phyloP scores from a whole-genome alignment of 2,329 filamentous ascomycete species.

The Phialemonium atrogriseum region DNA sequence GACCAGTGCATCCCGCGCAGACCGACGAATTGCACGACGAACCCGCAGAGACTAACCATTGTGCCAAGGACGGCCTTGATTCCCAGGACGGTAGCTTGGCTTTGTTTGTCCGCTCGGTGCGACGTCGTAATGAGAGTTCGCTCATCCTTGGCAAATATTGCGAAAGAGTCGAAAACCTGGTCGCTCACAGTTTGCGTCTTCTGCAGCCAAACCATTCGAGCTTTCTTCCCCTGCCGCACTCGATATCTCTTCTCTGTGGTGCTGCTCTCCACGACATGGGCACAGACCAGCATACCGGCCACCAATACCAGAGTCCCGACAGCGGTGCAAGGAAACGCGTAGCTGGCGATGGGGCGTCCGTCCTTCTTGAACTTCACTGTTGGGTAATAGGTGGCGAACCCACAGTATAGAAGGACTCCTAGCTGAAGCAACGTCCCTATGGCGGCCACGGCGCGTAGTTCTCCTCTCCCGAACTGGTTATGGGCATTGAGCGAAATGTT shows the following conservation, averaged over 20 bases:
- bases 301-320: slow-evolving; percentile 19
- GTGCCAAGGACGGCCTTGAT: slow-evolving; percentile 12
- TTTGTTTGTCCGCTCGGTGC: no score
- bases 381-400: slow-evolving; percentile 7
- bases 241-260: slow-evolving; percentile 16
- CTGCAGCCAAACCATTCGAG: slow-evolving; percentile 21
- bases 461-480: slow-evolving; percentile 4
- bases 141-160: no score
- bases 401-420: slow-evolving; percentile 13
- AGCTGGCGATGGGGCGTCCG: slow-evolving; percentile 1
- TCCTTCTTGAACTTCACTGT: slow-evolving; percentile 8
- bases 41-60: slow-evolving; percentile 14
- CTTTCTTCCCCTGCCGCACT: slow-evolving; percentile 2
- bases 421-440: slow-evolving; percentile 15
- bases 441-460: slow-evolving; percentile 10
- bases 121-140: no score
- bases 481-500: slow-evolving; percentile 14
- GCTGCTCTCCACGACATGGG: slow-evolving; percentile 22
- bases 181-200: slow-evolving; percentile 15
- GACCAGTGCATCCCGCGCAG: slow-evolving; percentile 19
- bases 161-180: slow-evolving; percentile 19
- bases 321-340: slow-evolving; percentile 17
- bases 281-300: slow-evolving; percentile 19
- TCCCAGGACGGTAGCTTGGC: no score
- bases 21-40: slow-evolving; percentile 19